Evolutionary conservation across 177 flowering plant species (phyloP).

Genomic region (Vitis hybrid): DNA sequence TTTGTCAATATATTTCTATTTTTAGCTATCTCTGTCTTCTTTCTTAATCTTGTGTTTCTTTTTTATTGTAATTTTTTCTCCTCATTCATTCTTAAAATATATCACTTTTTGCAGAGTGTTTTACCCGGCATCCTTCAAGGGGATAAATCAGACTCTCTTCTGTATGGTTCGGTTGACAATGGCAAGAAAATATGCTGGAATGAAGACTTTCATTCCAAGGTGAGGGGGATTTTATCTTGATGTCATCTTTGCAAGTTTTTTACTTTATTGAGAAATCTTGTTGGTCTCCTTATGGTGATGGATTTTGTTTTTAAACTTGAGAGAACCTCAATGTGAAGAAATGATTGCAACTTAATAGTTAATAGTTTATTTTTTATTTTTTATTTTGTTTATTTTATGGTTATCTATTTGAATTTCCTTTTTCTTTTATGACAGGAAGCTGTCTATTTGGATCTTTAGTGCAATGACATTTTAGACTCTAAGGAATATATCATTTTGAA

Average conservation of each 20-base stretch:
- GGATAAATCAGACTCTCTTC: constrained; percentile 95
- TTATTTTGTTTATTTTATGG: no score
- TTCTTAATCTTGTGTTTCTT: neutral
- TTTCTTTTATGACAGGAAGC: no score
- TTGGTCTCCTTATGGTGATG: neutral
- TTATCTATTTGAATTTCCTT: no score
- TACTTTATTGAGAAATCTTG: neutral
- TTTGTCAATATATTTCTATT: neutral
- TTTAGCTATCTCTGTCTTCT: neutral
- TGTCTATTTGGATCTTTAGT: no score
- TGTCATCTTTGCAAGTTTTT: neutral
- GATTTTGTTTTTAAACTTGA: neutral
- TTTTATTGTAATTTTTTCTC: constrained; percentile 6
- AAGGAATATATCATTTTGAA: no score
- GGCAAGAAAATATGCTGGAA: constrained; percentile 99
- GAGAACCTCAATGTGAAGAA: neutral
- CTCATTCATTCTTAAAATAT: neutral
- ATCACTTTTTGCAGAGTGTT: constrained; percentile 66
- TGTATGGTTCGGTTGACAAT: constrained; percentile 99
- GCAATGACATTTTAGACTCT: no score
- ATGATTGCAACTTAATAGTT: no score
- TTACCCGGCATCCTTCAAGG: constrained; percentile 99
- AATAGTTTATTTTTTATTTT: no score
- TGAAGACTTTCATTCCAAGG: constrained; percentile 96
- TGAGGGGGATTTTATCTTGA: constrained; percentile 20